Evolutionary conservation across 345 rosid species (phyloP).

Genomic region (Arabis hirsuta): DNA sequence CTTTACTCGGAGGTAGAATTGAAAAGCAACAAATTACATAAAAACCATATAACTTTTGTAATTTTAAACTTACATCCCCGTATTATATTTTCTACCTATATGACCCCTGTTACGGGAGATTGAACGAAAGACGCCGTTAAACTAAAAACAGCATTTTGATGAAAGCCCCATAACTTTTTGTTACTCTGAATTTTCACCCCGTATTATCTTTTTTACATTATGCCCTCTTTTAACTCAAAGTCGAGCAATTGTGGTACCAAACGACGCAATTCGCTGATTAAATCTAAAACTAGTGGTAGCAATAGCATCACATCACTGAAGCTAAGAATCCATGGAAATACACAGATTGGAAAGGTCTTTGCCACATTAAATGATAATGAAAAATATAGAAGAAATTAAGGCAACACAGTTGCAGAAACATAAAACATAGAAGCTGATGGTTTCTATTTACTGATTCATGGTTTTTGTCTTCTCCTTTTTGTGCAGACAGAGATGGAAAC

Average conservation of each 20-base stretch:
- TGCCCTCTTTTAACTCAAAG: background rate
- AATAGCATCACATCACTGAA: background rate
- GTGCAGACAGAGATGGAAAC: conserved; percentile 5
- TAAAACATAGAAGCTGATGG: conserved; percentile 28
- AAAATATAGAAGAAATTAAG: conserved; percentile 10
- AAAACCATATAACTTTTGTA: background rate
- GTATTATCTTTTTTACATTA: background rate
- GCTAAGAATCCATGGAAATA: conserved; percentile 28
- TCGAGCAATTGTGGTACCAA: background rate
- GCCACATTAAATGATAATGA: conserved; percentile 28
- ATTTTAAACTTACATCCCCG: conserved; percentile 2
- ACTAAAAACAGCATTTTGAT: background rate
- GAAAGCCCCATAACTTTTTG: background rate
- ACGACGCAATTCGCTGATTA: no score
- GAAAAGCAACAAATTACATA: background rate
- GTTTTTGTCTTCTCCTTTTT: background rate
- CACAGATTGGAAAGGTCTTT: conserved; percentile 11
- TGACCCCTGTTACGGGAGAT: background rate
- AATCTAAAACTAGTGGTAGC: no score
- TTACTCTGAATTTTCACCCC: background rate
- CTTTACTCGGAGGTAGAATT: background rate
- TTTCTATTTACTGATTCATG: conserved; percentile 15
- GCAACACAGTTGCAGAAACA: conserved; percentile 15
- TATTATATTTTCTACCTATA: background rate
- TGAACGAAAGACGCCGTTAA: background rate